Percentiles rank a stretch among this genome's conserved stretches.
These are phyloP conservation scores for Aspergillus tamarii DNA, from an alignment of 2,329 filamentous ascomycete genomes.

Conservation along the genomic window DNA sequence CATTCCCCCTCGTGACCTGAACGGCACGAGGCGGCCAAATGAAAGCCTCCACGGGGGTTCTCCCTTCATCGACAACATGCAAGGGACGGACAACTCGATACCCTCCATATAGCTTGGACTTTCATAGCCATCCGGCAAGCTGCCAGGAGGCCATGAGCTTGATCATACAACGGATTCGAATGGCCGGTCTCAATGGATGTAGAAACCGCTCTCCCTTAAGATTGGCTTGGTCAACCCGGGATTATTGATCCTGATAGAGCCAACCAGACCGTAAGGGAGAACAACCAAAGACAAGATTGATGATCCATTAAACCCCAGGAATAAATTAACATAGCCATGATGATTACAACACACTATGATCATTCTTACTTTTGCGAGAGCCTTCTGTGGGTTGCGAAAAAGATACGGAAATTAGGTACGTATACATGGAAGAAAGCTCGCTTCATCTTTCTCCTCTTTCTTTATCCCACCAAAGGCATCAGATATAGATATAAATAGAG, in stretches of 20 bases:
- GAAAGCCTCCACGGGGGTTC: not conserved
- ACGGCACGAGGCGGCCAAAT: constrained; percentile 14
- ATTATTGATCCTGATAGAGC: not conserved
- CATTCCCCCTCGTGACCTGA: constrained; percentile 15
- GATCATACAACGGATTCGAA: constrained; percentile 21
- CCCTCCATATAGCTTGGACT: constrained; percentile 4
- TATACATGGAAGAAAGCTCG: not conserved
- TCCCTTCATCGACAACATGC: constrained; percentile 6
- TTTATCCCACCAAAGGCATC: not conserved
- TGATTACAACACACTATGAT: not conserved
- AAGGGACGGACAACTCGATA: constrained; percentile 14
- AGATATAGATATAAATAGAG: not conserved
- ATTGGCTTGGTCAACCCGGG: not conserved
- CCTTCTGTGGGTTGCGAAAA: not conserved
- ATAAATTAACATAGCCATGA: not conserved
- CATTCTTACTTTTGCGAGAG: not conserved
- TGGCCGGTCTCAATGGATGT: not conserved
- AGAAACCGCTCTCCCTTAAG: not conserved
- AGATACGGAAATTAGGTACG: not conserved
- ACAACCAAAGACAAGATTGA: not conserved
- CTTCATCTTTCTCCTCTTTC: not conserved
- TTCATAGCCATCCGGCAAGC: constrained; percentile 12
- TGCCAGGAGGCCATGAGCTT: constrained; percentile 23
- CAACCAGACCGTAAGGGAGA: not conserved
- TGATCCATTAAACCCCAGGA: not conserved